Conservation (phyloP, 2,329 filamentous ascomycete species). For the Fusarium lateritium region DNA sequence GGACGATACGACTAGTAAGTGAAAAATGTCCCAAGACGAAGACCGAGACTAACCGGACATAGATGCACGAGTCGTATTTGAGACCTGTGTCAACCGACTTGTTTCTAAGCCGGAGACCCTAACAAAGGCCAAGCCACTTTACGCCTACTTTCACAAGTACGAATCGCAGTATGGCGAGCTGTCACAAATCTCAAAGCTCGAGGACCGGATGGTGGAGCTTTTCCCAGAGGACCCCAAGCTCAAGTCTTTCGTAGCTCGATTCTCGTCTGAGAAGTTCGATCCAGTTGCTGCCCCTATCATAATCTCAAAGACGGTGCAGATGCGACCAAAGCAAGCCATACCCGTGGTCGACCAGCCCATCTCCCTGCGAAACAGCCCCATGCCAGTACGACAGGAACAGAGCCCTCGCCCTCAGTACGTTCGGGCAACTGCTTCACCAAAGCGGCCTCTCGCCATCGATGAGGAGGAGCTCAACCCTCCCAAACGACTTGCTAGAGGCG, state of each 20-base stretch:
- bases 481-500: constrained; percentile 89
- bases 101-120: constrained; percentile 81
- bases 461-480: constrained; percentile 83
- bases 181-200: constrained; percentile 89
- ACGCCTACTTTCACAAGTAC: constrained; percentile 93
- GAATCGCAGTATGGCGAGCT: constrained; percentile 96
- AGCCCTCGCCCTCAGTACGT: constrained; percentile 66
- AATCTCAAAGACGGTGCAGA: constrained; percentile 84
- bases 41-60: constrained; percentile 38
- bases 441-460: constrained; percentile 74
- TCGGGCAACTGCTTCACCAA: constrained; percentile 68
- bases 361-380: constrained; percentile 63
- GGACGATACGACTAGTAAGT: constrained; percentile 93
- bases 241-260: constrained; percentile 82
- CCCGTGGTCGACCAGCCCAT: constrained; percentile 67
- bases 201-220: constrained; percentile 93
- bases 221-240: constrained; percentile 90
- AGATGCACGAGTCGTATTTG: constrained; percentile 97
- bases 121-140: constrained; percentile 85
- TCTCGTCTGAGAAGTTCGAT: constrained; percentile 80
- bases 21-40: not conserved
- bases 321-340: constrained; percentile 73
- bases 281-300: constrained; percentile 86
- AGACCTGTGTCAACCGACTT: constrained; percentile 89
- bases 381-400: constrained; percentile 54